Evolutionary conservation across 208 protist species (phyloP).

Genomic region (Acanthamoeba culbertsoni): DNA sequence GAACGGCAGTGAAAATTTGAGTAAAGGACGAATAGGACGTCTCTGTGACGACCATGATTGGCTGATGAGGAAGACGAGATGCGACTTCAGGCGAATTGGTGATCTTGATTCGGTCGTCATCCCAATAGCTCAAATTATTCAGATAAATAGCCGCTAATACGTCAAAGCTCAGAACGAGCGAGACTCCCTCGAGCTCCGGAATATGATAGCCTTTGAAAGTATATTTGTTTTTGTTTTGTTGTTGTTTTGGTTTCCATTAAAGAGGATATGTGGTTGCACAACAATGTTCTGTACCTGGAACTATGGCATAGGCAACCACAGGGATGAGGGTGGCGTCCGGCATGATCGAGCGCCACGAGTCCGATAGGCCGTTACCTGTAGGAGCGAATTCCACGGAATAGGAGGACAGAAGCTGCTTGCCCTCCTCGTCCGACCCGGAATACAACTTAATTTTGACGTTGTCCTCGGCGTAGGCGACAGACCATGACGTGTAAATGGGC

Average conservation of each 20-base stretch:
- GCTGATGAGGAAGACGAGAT: background rate
- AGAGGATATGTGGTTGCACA: too few species aligned
- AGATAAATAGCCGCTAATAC: background rate
- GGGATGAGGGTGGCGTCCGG: background rate
- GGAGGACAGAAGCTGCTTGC: background rate
- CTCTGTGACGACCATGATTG: background rate
- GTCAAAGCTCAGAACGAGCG: background rate
- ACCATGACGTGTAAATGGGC: background rate
- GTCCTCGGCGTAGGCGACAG: background rate
- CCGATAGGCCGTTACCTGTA: background rate
- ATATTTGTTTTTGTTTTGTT: too few species aligned
- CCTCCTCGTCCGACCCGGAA: background rate
- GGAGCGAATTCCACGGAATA: background rate
- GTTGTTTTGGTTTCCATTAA: too few species aligned
- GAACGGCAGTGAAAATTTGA: background rate
- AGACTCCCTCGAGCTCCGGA: background rate
- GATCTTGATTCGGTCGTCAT: background rate
- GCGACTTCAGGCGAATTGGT: background rate
- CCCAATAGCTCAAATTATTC: background rate
- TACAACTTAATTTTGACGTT: background rate
- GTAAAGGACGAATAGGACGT: background rate
- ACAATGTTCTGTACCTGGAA: background rate
- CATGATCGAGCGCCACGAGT: background rate
- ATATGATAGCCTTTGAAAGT: background rate
- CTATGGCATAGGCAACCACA: background rate